Evolutionary conservation across 331 rosid genomes (phyloP), one percentile per base, ranked within the genome.

Genomic region (Quercus lobata): DNA sequence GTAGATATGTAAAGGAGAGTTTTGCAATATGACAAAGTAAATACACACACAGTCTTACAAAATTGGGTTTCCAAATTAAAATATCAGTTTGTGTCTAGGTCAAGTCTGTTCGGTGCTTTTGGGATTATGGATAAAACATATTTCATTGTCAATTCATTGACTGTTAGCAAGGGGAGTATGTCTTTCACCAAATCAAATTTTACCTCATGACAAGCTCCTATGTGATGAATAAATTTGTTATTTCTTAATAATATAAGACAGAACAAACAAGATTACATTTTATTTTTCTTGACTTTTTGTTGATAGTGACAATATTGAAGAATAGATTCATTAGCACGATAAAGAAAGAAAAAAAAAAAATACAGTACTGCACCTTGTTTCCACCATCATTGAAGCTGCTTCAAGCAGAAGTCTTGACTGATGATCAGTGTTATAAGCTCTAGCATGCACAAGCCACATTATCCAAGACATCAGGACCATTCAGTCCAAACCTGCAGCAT

Each of bases 331-430:
- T 34, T 34, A 6, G 41, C 41, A 34, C 2, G 7, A 34, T 34
- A 34, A 34, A 34, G 7, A 34, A 34, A 34, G 6, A 22, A 22
- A 22, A 34, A 6, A 34, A 6, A 34, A 34, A 34, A 19, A 61
- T 72, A 68, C 57, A 78, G 37, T 37, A 41, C 18, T 18, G 11
- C 18, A 88, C 97, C 97, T 93, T 74, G 99, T 93, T 78, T 96
- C 99, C 44, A 93, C 98, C 99, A 96, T 96, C 98, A 96, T 96
- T 18, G 99, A 95, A 72, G 99, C 99, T 71, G 98, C 97, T 86
- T 93, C 97, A 52, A 96, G 91, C 88, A 96, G 83, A 73, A 96
- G 98, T 81, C 98, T 89, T 32, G 99, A 95, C 69, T 95, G 97
- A 88, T 95, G 97, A 78, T 95, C 97, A 7, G 99, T 95, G 80